Evolutionary conservation across 208 protist genomes (phyloP).

Genomic region (Leptomonas pyrrhocoris): DNA sequence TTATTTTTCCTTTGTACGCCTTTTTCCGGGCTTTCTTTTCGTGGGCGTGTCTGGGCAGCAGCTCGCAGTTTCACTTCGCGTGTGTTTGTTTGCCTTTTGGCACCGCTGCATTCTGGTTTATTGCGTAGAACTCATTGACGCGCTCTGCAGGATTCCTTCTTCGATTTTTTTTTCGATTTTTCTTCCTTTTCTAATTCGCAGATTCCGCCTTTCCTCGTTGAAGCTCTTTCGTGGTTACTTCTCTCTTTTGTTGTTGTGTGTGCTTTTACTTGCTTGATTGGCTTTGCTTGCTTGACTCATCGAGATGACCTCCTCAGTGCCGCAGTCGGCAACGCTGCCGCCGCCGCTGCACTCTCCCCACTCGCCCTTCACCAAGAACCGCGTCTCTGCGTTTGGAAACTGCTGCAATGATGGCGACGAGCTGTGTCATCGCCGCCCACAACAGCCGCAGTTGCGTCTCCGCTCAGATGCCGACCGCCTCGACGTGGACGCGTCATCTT

Average conservation of each 20-base stretch:
- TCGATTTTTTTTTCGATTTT: slow-evolving; percentile 3
- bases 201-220: background rate
- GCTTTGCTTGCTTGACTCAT: background rate
- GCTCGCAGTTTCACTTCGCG: background rate
- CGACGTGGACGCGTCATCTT: slow-evolving; percentile 2
- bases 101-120: too few species aligned
- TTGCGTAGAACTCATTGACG: too few species aligned
- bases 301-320: slow-evolving; percentile 2
- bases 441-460: background rate
- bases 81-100: slow-evolving; percentile 16
- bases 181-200: background rate
- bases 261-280: background rate
- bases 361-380: slow-evolving; percentile 19
- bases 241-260: background rate
- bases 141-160: background rate
- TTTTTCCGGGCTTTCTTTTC: background rate
- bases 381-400: slow-evolving; percentile 3
- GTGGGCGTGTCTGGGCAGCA: too few species aligned
- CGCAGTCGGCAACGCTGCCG: slow-evolving; percentile 2
- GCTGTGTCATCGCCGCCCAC: too few species aligned
- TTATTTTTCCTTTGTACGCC: background rate
- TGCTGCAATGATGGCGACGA: slow-evolving; percentile 18
- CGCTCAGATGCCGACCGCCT: background rate
- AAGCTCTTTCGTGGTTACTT: too few species aligned
- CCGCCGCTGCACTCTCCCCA: slow-evolving; percentile 19